Evolutionary conservation across 2,329 filamentous ascomycete genomes (phyloP).

Genomic region (Fusarium sp.): DNA sequence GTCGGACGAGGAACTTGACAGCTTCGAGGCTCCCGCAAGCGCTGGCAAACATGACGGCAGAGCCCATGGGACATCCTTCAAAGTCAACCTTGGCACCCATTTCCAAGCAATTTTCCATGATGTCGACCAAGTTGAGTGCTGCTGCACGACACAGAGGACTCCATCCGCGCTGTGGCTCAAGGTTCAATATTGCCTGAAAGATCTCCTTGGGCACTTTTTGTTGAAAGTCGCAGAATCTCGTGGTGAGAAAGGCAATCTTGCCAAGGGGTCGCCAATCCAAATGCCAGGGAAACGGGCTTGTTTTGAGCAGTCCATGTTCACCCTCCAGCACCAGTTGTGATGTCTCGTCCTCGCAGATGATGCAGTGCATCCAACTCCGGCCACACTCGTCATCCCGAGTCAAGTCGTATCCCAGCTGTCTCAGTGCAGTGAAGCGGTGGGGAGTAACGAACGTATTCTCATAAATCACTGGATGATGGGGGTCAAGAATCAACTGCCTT

Average conservation of each 20-base stretch:
- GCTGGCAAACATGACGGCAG: slow-evolving; percentile 19
- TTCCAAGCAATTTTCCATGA: slow-evolving; percentile 5
- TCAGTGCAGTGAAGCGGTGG: accelerated
- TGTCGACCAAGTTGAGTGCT: not conserved
- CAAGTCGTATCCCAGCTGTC: not conserved
- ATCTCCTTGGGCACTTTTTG: accelerated
- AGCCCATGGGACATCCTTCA: slow-evolving; percentile 15
- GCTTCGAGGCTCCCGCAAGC: slow-evolving; percentile 7
- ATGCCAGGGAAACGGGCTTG: slow-evolving; percentile 19
- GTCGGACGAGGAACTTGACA: not conserved
- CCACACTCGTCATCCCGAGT: not conserved
- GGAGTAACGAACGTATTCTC: not conserved
- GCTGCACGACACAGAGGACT: slow-evolving; percentile 21
- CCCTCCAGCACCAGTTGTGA: not conserved
- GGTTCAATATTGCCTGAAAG: slow-evolving; percentile 5
- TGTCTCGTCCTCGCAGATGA: not conserved
- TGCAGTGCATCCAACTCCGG: slow-evolving; percentile 8
- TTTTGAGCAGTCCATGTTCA: not conserved
- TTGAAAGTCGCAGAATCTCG: not conserved
- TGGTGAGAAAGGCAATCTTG: not conserved
- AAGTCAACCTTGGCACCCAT: slow-evolving; percentile 8
- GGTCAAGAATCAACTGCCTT: not conserved
- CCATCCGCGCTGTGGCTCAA: slow-evolving; percentile 17
- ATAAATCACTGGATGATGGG: accelerated
- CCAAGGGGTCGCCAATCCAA: not conserved